A percentile compares a stretch with the other conserved stretches of the same genome.
Conservation (phyloP, 495 filamentous ascomycete species). For the Penicillium salamii region DNA sequence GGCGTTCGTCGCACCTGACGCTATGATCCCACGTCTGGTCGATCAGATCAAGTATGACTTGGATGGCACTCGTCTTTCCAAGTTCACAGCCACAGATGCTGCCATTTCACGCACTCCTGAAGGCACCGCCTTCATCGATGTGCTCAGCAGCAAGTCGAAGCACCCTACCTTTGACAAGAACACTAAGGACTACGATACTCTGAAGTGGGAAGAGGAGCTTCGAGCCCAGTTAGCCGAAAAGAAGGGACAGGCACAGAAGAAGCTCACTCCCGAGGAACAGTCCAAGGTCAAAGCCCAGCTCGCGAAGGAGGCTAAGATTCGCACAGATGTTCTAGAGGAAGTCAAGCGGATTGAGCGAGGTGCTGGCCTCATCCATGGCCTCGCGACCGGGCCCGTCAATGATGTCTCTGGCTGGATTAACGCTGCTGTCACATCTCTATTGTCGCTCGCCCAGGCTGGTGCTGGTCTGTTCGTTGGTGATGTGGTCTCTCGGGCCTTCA, state of each 20-base stretch:
- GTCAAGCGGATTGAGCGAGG: conserved; percentile 72
- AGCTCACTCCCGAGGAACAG: conserved; percentile 83
- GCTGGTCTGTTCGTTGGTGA: conserved; percentile 78
- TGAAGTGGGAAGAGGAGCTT: conserved; percentile 98
- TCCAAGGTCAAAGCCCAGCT: conserved; percentile 89
- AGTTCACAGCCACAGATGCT: conserved; percentile 79
- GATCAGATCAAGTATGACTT: conserved; percentile 69
- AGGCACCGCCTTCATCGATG: conserved; percentile 84
- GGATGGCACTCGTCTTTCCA: conserved; percentile 58
- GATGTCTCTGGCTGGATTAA: conserved; percentile 86
- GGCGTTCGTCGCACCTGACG: conserved; percentile 87
- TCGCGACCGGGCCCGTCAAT: conserved; percentile 81
- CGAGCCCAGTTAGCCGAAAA: conserved; percentile 83
- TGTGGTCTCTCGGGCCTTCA: conserved; percentile 72
- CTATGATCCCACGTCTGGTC: conserved; percentile 72
- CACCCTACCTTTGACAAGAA: conserved; percentile 71
- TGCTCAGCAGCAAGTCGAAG: conserved; percentile 74
- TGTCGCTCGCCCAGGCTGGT: conserved; percentile 71
- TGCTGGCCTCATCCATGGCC: conserved; percentile 75
- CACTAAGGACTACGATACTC: conserved; percentile 85
- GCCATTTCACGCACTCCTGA: conserved; percentile 87
- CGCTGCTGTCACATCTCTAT: conserved; percentile 63
- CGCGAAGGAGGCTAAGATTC: conserved; percentile 77
- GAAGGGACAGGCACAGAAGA: conserved; percentile 84
- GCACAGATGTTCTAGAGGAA: conserved; percentile 62